Base-by-base conservation (phyloP, 1,284 basidiomycete genomes). In the Phlebopus sp. region DNA sequence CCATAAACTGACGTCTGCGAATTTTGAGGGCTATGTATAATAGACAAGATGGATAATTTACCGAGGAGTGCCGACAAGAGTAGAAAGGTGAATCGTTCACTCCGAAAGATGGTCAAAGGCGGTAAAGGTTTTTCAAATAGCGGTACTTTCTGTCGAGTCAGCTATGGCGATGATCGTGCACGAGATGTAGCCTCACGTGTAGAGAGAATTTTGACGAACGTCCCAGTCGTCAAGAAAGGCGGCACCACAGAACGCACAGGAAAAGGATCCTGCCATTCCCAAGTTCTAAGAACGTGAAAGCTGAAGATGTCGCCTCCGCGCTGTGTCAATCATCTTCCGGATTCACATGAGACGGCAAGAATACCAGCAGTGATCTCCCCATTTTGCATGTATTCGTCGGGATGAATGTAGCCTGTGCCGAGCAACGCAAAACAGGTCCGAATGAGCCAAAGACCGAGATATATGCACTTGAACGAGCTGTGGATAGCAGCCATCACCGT, bases 311-410 rank as follows among this genome's bases (percentile, higher is more conserved):
- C 51, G 7, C 66, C 69, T 72, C 55, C 2, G 36, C 35, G 44
- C 38, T 29, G 32, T 14, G 3, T 8, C 13, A 45, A 54, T 46
- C 62, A 52, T 37, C 42, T 47, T 5, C 21, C 15, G 35, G 44
- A 7, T 10, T 38, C 11, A 34, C 19, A 30, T 36, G 34, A 51
- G 14, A 48, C 32, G n/a, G 36, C 47, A n/a, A 23, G 39, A 32
- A 43, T 54, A 71, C 71, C 71, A 42, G 71, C 67, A 19, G 59
- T 62, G n/a, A 66, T 57, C 51, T 73, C 72, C 34, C 66, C 72
- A 48, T 68, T 72, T 56, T 73, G 71, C 53, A 72, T 69, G 51
- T 71, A 61, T 54, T 73, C 71, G 48, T 73, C 72, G 6, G 72
- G 71, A 47, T 73, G 72, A 40, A 73, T 72, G 51, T 72, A 73